Percentiles rank a stretch among this genome's conserved stretches.
Evolutionary conservation across 768 basidiomycete genomes (phyloP).

Genomic region (Auriculariales sp.): DNA sequence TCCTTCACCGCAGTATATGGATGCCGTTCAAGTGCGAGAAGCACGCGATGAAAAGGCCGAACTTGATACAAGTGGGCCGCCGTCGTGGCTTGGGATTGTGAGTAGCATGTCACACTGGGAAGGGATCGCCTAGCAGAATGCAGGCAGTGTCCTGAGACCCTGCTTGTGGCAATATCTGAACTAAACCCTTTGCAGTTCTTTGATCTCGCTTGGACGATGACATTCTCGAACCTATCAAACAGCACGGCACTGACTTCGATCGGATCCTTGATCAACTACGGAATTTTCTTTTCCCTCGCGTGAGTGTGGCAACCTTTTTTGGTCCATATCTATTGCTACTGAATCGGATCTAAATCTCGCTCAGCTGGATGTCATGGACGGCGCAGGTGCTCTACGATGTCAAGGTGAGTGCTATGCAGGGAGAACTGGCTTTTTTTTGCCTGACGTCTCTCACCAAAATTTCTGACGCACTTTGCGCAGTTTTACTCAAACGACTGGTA

Average conservation of each 20-base stretch:
- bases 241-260: background rate
- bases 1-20: too few species aligned
- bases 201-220: background rate
- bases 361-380: background rate
- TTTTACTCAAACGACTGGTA: background rate
- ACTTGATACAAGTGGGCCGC: too few species aligned
- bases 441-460: background rate
- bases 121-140: too few species aligned
- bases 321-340: background rate
- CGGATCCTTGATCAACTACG: background rate
- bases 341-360: background rate
- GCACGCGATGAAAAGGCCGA: too few species aligned
- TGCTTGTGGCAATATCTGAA: too few species aligned
- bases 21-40: too few species aligned
- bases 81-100: too few species aligned
- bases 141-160: too few species aligned
- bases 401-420: background rate
- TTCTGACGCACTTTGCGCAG: background rate
- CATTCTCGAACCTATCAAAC: background rate
- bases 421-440: too few species aligned
- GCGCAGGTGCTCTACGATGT: background rate
- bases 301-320: background rate
- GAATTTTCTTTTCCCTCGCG: background rate
- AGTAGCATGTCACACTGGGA: too few species aligned
- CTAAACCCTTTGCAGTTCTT: too few species aligned